Percentiles rank a stretch among this genome's conserved stretches.
These are phyloP conservation scores for Sclerotiophoma versabilis DNA, from an alignment of 2,329 filamentous ascomycete genomes.

Conservation along the genomic window DNA sequence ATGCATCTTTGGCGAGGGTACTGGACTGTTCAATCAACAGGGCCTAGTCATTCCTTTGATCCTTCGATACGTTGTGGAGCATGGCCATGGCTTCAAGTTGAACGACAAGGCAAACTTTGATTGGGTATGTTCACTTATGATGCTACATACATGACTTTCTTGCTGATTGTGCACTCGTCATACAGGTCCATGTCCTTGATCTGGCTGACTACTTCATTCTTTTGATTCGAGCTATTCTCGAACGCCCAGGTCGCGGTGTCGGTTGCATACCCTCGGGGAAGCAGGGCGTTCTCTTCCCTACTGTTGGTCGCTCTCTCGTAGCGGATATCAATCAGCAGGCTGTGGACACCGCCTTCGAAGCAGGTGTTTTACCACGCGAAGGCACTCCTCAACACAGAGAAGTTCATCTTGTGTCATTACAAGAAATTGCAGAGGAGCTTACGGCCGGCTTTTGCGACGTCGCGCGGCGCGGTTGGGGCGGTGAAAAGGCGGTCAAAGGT, in stretches of 20 bases:
- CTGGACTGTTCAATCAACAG: conserved; percentile 23
- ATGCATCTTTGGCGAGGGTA: conserved; percentile 27
- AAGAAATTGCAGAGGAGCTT: conserved; percentile 23
- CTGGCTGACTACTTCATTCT: conserved; percentile 25
- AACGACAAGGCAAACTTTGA: conserved; percentile 30
- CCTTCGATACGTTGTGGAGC: conserved; percentile 22
- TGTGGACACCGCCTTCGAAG: conserved; percentile 24
- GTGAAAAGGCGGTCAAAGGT: conserved; percentile 24
- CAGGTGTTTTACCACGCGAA: conserved; percentile 19
- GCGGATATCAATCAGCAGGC: conserved; percentile 23
- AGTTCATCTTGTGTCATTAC: conserved; percentile 15
- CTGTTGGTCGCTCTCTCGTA: conserved; percentile 18
- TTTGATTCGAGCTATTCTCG: conserved; percentile 22
- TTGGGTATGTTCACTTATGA: conserved; percentile 6
- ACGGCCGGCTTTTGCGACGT: conserved; percentile 19
- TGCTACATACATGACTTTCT: background rate
- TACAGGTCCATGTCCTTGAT: conserved; percentile 19
- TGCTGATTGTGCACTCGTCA: background rate
- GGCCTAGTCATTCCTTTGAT: conserved; percentile 23
- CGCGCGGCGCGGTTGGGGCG: conserved; percentile 22
- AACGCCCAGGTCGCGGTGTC: conserved; percentile 23
- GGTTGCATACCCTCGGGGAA: conserved; percentile 22
- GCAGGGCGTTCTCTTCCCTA: conserved; percentile 22
- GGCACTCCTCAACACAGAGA: conserved; percentile 24
- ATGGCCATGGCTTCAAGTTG: conserved; percentile 27